Evolutionary conservation across 768 basidiomycete genomes (phyloP), one percentile per base, ranked within the genome.

Genomic region (Phlegmacium glaucopus): DNA sequence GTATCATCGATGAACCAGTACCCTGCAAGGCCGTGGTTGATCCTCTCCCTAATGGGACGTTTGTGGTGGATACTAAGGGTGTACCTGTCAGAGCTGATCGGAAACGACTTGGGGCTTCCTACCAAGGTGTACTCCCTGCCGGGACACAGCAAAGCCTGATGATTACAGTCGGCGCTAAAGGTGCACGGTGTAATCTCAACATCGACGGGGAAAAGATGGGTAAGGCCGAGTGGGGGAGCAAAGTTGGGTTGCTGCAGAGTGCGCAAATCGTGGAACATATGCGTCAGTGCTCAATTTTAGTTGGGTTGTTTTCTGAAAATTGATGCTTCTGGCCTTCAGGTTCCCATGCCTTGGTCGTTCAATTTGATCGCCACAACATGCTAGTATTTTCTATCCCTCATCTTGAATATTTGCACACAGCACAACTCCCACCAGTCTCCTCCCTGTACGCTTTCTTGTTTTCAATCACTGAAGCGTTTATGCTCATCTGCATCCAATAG

Each of bases 191-290:
- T 42, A 70, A 73, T 39, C 63, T 75, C 4, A 77, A 85, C 55
- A 70, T 90, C 30, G 80, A 71, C 39, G 89, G 89, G 3, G 80
- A 87, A 11, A 72, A 78, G 38, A 63, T 90, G 15, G 80, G 75
- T 4, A 87, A 80, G 61, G 76, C 72, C 1, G 87, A 91, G 15
- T 83, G 87, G 81, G 68, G 70, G 15, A 61, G 57, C 36, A 82
- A 80, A 55, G 57, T 61, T 11, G 84, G 83, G 8, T 62, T 62
- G 6, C 76, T 83, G 9, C 66, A 75, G 22, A 63, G 66, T 34
- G 73, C 72, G 6, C 75, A 82, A 39, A 70, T 87, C 12, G 70
- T 91, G 4, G 78, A 80, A 45, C 78, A 76, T 55, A 72, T 80
- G 55, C 80, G 89, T 87, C 57, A 48, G 78, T 47, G 8, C 30